Evolutionary conservation across 73 alveolate species (phyloP).

Genomic region (Paraurostyla sp.): DNA sequence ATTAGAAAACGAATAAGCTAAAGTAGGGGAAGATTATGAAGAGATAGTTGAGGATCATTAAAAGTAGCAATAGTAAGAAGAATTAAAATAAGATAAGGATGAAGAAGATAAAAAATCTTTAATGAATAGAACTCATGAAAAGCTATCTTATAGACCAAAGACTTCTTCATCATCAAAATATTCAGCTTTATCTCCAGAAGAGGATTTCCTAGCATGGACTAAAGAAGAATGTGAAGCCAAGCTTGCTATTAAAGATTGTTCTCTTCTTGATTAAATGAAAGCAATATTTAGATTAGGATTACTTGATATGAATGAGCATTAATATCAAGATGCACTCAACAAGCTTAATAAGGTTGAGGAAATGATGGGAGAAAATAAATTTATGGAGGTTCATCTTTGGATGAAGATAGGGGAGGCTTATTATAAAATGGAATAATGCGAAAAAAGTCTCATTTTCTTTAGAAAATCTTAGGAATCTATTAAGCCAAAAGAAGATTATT

Average conservation of each 20-base stretch:
- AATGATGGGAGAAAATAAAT: neutral
- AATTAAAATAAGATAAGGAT: neutral
- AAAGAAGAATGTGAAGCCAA: too few relatives aligned
- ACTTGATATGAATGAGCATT: neutral
- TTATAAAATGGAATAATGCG: neutral
- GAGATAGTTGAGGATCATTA: neutral
- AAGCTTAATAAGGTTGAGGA: neutral
- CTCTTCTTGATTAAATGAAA: neutral
- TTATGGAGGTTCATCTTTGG: slow-evolving; percentile 12
- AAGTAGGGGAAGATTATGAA: neutral
- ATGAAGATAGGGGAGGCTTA: slow-evolving; percentile 16
- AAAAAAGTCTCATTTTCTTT: neutral
- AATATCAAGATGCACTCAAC: neutral
- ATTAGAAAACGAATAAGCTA: neutral
- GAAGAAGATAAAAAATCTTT: too few relatives aligned
- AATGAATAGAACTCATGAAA: too few relatives aligned
- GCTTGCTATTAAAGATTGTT: too few relatives aligned
- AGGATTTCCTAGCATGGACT: too few relatives aligned
- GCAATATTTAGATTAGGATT: slow-evolving; percentile 30
- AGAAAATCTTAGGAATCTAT: neutral
- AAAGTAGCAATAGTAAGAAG: neutral
- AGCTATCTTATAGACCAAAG: too few relatives aligned
- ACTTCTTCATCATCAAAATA: too few relatives aligned
- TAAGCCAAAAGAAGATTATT: slow-evolving; percentile 25
- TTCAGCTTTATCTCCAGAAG: too few relatives aligned